Evolutionary conservation across 2,329 filamentous ascomycete species (phyloP), one percentile per base, ranked within the genome.

Genomic region (Corinectria fuckeliana): DNA sequence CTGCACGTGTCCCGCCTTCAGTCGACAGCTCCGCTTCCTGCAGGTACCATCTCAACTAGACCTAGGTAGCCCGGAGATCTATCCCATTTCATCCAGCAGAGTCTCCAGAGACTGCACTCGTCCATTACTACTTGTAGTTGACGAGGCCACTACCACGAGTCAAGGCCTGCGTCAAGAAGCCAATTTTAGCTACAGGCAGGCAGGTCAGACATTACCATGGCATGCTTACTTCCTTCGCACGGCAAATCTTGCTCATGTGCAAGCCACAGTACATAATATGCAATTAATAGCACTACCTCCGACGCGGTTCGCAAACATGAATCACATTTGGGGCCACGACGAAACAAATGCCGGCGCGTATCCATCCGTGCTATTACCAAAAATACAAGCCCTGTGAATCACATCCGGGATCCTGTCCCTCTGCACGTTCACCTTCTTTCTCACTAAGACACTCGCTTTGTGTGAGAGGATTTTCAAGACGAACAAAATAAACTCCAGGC

Each of bases 31-130:
- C 60, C 60, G 56, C 67, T 50, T 61, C 21, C 65, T 69, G 67
- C 67, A 69, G 67, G 67, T 69, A 69, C 67, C 61, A 69, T 69
- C 30, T 32, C 30, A n/a, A 36, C 32, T 36, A n/a, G 32, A 14
- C n/a, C n/a, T n/a, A n/a, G n/a, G n/a, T 16, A 58, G 56, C 59
- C 64, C 66, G 65, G 63, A 63, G 66, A 68, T 68, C 63, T 62
- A 65, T 60, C 30, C 52, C 38, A 41, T 60, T 57, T 60, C 48
- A 52, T 48, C 55, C 52, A 25, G 50, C 23, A 32, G 34, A 30
- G 34, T 16, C 20, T 39, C 50, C 23, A 32, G 34, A 30, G 34
- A 23, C 20, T 39, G 50, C 30, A 36, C 7, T 18, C n/a, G n/a
- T 36, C 30, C 30, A 32, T 32, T 44, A 21, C 20, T 39, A 30